Base-by-base conservation (phyloP, 768 basidiomycete species). In the Hebeloma cylindrosporum region DNA sequence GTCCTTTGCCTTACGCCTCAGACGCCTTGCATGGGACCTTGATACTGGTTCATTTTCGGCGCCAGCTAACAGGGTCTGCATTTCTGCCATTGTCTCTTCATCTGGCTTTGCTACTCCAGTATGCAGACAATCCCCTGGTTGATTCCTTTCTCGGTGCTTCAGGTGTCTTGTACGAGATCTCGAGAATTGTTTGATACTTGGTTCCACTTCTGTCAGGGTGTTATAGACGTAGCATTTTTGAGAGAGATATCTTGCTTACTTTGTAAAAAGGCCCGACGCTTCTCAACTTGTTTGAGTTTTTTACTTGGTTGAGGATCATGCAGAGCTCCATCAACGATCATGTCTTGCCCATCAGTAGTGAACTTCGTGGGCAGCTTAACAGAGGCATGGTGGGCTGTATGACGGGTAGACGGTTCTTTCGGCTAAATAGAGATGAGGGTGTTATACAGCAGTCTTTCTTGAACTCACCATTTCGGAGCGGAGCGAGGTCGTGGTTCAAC, bases 1-100 rank as follows among this genome's bases (percentile, higher is more conserved):
- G 57, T 83, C 81, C 43, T 74, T 81, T 37, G 75, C 80, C 57
- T 80, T 87, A 53, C 80, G 80, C 58, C 87, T 88, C 57, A 83
- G 56, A 22, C 88, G 79, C 17, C 86, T 78, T 32, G 65, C 69
- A 57, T 89, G 88, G 14, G 80, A 83, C 62, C 82, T 89, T 0
- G 88, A 89, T 58, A 85, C 81, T 14, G 80, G 79, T 1, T 72
- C n/a, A n/a, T n/a, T n/a, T n/a, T n/a, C n/a, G n/a, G n/a, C n/a
- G n/a, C n/a, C n/a, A n/a, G n/a, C n/a, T n/a, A n/a, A n/a, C n/a
- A n/a, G n/a, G n/a, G n/a, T n/a, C n/a, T n/a, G n/a, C n/a, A n/a
- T n/a, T n/a, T n/a, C n/a, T n/a, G n/a, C n/a, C n/a, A n/a, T n/a
- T n/a, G n/a, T n/a, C n/a, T n/a, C n/a, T n/a, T n/a, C n/a, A n/a